Percentiles rank a stretch among this genome's conserved stretches.
These are phyloP conservation scores for Astrothelium macrocarpum DNA, from an alignment of 495 filamentous ascomycete genomes.

Conservation along the genomic window DNA sequence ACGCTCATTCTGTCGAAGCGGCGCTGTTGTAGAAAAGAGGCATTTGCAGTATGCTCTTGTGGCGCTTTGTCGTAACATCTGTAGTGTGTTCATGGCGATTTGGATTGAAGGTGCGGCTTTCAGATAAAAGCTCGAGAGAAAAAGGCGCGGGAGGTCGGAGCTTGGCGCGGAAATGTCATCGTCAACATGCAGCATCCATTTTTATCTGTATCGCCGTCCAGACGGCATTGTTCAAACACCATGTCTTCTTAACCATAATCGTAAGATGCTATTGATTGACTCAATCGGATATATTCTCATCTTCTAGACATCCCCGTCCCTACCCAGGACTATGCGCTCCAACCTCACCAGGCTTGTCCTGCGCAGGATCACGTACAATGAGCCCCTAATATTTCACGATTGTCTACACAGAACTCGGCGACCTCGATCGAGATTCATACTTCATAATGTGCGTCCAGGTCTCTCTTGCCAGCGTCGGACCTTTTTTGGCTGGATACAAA, in stretches of 20 bases:
- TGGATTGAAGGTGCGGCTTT: background rate
- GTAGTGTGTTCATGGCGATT: background rate
- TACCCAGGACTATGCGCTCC: constrained; percentile 54
- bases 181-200: background rate
- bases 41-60: background rate
- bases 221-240: background rate
- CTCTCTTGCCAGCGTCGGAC: constrained; percentile 34
- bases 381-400: constrained; percentile 15
- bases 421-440: background rate
- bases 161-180: background rate
- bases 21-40: background rate
- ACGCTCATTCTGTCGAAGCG: background rate
- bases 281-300: no score
- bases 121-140: no score
- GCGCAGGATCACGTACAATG: constrained; percentile 36
- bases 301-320: background rate
- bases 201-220: background rate
- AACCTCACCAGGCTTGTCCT: constrained; percentile 70
- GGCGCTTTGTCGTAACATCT: background rate
- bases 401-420: constrained; percentile 10
- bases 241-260: background rate
- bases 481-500: constrained; percentile 50
- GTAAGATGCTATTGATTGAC: background rate
- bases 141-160: background rate
- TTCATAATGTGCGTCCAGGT: constrained; percentile 17